Conservation (phyloP, 1,139 yeast species). For the Candida sp. region DNA sequence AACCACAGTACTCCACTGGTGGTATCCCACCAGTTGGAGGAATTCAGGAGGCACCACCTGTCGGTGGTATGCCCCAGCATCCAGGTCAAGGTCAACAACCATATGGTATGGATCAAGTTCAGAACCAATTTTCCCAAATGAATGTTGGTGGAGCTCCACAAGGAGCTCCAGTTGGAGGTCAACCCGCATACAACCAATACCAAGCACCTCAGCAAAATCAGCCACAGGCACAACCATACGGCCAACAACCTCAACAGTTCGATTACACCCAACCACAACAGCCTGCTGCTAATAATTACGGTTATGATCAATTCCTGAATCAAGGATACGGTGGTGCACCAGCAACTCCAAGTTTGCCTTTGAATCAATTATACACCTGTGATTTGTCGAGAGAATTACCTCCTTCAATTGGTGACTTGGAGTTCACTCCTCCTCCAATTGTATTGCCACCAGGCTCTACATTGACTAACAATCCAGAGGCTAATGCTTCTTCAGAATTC, state of each 20-base stretch:
- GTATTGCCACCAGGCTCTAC: constrained; percentile 65
- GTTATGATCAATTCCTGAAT: constrained; percentile 8
- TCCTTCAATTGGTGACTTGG: constrained; percentile 82
- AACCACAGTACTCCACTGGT: constrained; percentile 54
- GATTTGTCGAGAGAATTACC: constrained; percentile 81
- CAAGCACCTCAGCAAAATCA: constrained; percentile 8
- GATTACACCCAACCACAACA: constrained; percentile 10
- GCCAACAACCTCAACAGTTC: constrained; percentile 10
- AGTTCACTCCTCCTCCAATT: constrained; percentile 92
- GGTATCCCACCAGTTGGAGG: constrained; percentile 15
- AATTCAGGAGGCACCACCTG: constrained; percentile 15
- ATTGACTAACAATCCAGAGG: constrained; percentile 55
- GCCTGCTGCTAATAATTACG: constrained; percentile 10
- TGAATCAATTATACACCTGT: constrained; percentile 83
- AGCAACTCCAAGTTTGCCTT: constrained; percentile 39
- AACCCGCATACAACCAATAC: neutral
- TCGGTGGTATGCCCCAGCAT: constrained; percentile 6
- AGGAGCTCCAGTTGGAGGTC: constrained; percentile 4
- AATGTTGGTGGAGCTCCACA: constrained; percentile 22
- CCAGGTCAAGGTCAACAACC: constrained; percentile 7
- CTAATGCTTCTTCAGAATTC: constrained; percentile 70
- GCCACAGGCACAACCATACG: constrained; percentile 7
- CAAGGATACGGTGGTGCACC: constrained; percentile 1
- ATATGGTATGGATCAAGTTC: constrained; percentile 33
- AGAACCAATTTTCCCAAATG: constrained; percentile 37